Base-by-base conservation (phyloP, 2,329 filamentous ascomycete species). In the Metarhizium album region DNA sequence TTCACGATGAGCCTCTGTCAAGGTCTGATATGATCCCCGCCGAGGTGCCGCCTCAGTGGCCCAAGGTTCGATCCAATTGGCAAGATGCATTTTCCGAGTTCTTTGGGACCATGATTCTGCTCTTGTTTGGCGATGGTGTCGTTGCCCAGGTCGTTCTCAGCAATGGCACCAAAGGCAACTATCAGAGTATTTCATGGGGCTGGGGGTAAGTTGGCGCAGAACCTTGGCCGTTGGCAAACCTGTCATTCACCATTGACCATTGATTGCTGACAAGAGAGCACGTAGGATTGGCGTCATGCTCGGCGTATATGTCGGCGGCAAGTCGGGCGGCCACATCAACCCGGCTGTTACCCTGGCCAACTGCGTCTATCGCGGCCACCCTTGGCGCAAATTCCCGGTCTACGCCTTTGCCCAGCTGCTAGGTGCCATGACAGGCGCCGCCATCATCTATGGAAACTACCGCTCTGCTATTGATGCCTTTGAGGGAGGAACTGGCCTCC, bases 301-400 rank as follows among this genome's bases (percentile, higher is more conserved):
- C 3, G 82, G 83, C 4, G 76, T 86, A 40, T 87, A 87, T 58
- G 74, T 78, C n/a, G 72, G 72, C 5, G 77, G 77, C 48, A 82
- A 84, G 58, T 82, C 78, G 3, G 84, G 83, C 7, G 82, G 78
- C 1, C 84, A 86, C 60, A 71, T 88, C 57, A 84, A 84, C 60
- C 82, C 84, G 0, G 84, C 82, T n/a, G 77, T 88, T 16, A 87
- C 84, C 1, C 73, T 88, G 27, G 74, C 78, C 53, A 84, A 82
- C 65, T 87, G 84, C 60, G 65, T 88, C 46, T 85, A 78, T 63
- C 80, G 84, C 49, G 76, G 79, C 49, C 75, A 86, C 27, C 82
- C 84, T 5, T 87, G 83, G 80, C 74, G 78, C 43, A 80, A 84
- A 38, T 80, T 87, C 54, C 84, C 83, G 1, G 65, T 83, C n/a